A percentile compares a stretch with the other conserved stretches of the same genome.
Evolutionary conservation across 306 rosid genomes (phyloP).

Genomic region (Albizia julibrissin): DNA sequence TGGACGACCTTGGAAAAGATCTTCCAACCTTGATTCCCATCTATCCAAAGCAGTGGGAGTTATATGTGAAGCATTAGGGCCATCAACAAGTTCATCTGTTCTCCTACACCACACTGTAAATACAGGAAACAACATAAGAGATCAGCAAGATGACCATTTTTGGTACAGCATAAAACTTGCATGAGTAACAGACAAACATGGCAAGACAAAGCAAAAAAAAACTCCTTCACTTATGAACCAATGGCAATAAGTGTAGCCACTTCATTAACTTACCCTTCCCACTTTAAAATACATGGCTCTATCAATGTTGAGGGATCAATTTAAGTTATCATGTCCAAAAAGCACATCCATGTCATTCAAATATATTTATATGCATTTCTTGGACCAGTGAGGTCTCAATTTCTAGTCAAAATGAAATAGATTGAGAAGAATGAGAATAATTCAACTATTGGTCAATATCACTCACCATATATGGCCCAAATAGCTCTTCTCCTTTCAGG

Average conservation of each 20-base stretch:
- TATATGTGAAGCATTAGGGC: slow-evolving; percentile 63
- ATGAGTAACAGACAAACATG: slow-evolving; percentile 17
- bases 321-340: slow-evolving; percentile 1
- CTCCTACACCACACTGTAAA: slow-evolving; percentile 69
- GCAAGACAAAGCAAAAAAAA: background rate
- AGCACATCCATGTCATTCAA: background rate
- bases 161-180: background rate
- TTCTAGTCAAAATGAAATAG: slow-evolving; percentile 1
- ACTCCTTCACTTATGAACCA: background rate
- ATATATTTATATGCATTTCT: slow-evolving; percentile 1
- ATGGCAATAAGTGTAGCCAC: background rate
- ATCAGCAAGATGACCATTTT: background rate
- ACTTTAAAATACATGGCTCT: background rate
- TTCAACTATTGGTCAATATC: slow-evolving; percentile 24
- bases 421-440: background rate
- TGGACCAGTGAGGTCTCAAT: background rate
- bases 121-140: slow-evolving; percentile 22
- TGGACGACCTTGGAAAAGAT: slow-evolving; percentile 59
- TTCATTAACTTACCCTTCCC: background rate
- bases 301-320: slow-evolving; percentile 13
- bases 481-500: slow-evolving; percentile 80
- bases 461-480: slow-evolving; percentile 93
- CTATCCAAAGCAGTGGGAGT: slow-evolving; percentile 62
- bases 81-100: slow-evolving; percentile 70
- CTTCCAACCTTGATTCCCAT: slow-evolving; percentile 65